phyloP scores from a whole-genome alignment of 2,329 filamentous ascomycete species.

The Aurifilum marmelostoma region DNA sequence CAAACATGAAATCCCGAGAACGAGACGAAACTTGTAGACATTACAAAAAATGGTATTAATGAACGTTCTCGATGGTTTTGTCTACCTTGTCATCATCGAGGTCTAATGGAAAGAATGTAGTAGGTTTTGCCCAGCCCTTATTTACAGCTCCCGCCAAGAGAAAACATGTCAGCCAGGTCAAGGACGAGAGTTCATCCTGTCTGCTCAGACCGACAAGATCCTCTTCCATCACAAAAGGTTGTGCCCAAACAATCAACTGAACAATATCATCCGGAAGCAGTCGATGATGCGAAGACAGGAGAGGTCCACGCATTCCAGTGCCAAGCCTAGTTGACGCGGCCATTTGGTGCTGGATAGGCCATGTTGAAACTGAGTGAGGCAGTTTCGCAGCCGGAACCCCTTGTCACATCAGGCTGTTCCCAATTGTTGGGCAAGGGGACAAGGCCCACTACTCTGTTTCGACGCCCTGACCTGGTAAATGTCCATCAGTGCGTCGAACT shows the following conservation, averaged over 20 bases:
- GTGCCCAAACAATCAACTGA: background rate
- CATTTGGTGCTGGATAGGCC: background rate
- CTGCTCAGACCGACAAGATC: background rate
- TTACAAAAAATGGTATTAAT: conserved; percentile 7
- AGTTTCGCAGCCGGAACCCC: conserved; percentile 8
- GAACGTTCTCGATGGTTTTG: conserved; percentile 6
- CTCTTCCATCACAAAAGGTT: background rate
- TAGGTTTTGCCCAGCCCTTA: background rate
- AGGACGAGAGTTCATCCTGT: background rate
- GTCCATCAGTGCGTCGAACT: background rate
- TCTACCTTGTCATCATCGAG: background rate
- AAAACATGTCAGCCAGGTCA: background rate
- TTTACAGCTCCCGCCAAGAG: too few relatives aligned
- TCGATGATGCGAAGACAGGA: background rate
- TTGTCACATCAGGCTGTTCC: conserved; percentile 6
- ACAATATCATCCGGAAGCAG: background rate
- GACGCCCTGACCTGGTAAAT: conserved; percentile 11
- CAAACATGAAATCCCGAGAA: background rate
- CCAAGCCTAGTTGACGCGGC: background rate
- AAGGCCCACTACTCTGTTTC: conserved; percentile 7
- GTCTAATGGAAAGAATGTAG: conserved; percentile 11
- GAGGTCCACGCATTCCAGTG: background rate
- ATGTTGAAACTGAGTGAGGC: conserved; percentile 23
- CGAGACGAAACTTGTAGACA: background rate
- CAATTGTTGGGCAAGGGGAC: background rate